Base-by-base conservation (phyloP, 495 filamentous ascomycete genomes). In the Penicillium herquei region DNA sequence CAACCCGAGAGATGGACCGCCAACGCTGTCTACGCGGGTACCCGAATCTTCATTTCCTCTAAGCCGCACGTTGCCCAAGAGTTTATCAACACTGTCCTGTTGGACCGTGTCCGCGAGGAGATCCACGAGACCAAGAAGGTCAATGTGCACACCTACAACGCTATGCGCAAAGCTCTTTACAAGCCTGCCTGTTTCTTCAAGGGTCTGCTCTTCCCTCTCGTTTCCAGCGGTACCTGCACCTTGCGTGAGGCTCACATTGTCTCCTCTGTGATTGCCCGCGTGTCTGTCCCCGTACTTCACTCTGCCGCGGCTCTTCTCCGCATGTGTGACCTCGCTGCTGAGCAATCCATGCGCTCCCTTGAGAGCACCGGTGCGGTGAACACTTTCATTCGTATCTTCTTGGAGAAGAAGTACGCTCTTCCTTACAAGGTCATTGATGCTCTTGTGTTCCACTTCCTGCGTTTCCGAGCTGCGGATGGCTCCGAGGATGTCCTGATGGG, bases 161-260 rank as follows among this genome's bases (percentile, higher is more conserved):
- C 90, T 2, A 76, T 98, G 44, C 96, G 96, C 70, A 96, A 96
- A 66, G 85, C 86, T 3, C 79, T 98, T 8, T 99, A 96, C 78
- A 98, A 97, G 66, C 95, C 94, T 2, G 89, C 91, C 0, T 90
- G 91, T 18, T 99, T 95, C 74, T 98, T 99, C 79, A 97, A 97
- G 70, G 94, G 94, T 1, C 83, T 98, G 57, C 78, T 98, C 6
- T 98, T 98, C 64, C 95, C 95, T 4, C 79, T 98, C 10, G 87
- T 93, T 0, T 80, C 79, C 13, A 83, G 81, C 51, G 78, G 89
- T 9, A 90, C 84, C 30, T 96, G 91, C 75, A 93, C 92, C 5
- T 72, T 98, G 42, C 82, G 92, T 33, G 94, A 98, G 73, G 94
- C 94, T 1, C 86, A 91, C 58, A 96, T 98, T 61, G 79, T 98